Evolutionary conservation across 495 filamentous ascomycete species (phyloP), one percentile per base, ranked within the genome.

Genomic region (Lasiosphaeria miniovina): DNA sequence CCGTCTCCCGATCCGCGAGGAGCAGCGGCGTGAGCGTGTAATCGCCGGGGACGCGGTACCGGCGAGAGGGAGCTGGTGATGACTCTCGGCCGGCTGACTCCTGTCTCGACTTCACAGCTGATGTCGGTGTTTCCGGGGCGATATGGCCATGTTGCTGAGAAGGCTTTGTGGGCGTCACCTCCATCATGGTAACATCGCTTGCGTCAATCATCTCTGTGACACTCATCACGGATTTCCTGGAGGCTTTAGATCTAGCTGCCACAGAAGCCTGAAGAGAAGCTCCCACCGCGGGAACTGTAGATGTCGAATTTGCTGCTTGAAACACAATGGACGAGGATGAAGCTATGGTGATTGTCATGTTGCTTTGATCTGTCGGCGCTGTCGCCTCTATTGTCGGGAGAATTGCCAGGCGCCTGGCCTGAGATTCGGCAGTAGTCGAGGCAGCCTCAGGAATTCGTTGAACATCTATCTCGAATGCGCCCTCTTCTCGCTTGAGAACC

Each of bases 11-110:
- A 53, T 88, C 84, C 0, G 85, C 83, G 4, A 96, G 86, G 2
- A 96, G 78, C 33, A 81, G 72, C 1, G 84, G 80, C 0, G 89
- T 93, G 36, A 89, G 86, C 54, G 86, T 86, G 68, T 93, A 93
- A 68, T 95, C 90, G 0, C 90, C 88, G 0, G 90, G 90, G 0
- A 80, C 72, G 78, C 64, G 77, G 69, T 24, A 74, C 61, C 11
- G 75, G 65, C 34, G 74, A 58, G 52, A 61, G 57, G 54, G 65
- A 12, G 61, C 57, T 7, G 43, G 24, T 12, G 58, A 49, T 2
- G 51, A 12, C 9, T 17, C n/a, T 38, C 36, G 38, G 6, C 38
- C 40, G 35, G 36, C 9, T 49, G 34, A 32, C 36, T 38, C 46
- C 55, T 56, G 24, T 38, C 59, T 41, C 8, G 35, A 32, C 45